These are phyloP conservation scores for Epichloe festucae DNA, from an alignment of 2,329 filamentous ascomycete species.

Conservation along the genomic window DNA sequence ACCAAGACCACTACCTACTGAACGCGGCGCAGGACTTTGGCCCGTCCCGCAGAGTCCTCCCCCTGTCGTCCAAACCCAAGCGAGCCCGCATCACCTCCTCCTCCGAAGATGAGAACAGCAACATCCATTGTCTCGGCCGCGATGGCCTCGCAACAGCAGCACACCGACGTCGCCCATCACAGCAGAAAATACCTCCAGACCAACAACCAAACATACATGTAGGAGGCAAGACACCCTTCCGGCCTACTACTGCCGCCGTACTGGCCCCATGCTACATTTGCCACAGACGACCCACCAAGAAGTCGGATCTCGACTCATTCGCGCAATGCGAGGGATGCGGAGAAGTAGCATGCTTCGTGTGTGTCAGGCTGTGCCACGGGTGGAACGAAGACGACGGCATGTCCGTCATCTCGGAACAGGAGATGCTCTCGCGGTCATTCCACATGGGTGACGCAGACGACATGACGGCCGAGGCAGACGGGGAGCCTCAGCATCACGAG, in stretches of 20 bases:
- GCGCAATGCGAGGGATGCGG: slow-evolving; percentile 50
- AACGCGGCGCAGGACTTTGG: slow-evolving; percentile 12
- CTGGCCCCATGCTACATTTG: slow-evolving; percentile 54
- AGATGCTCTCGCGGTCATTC: slow-evolving; percentile 30
- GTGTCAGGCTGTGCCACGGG: slow-evolving; percentile 48
- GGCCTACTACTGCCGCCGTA: slow-evolving; percentile 12
- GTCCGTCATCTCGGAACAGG: slow-evolving; percentile 18
- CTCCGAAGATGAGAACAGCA: slow-evolving; percentile 10
- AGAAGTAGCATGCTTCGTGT: slow-evolving; percentile 54
- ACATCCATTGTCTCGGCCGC: slow-evolving; percentile 12
- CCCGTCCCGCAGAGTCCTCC: slow-evolving; percentile 18
- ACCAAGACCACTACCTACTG: slow-evolving; percentile 15
- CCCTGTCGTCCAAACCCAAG: slow-evolving; percentile 14
- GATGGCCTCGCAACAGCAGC: slow-evolving; percentile 5
- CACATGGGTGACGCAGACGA: slow-evolving; percentile 37
- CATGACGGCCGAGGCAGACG: background rate
- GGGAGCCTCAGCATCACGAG: background rate
- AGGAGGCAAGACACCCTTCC: slow-evolving; percentile 3
- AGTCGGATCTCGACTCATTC: slow-evolving; percentile 52
- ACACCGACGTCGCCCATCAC: slow-evolving; percentile 16
- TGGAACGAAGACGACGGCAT: slow-evolving; percentile 19
- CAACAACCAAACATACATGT: slow-evolving; percentile 9
- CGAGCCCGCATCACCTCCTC: slow-evolving; percentile 15
- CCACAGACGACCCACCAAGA: slow-evolving; percentile 50
- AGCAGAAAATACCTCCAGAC: slow-evolving; percentile 11